A percentile compares a stretch with the other conserved stretches of the same genome.
Evolutionary conservation across 2,329 filamentous ascomycete genomes (phyloP).

Genomic region (Talaromyces sp.): DNA sequence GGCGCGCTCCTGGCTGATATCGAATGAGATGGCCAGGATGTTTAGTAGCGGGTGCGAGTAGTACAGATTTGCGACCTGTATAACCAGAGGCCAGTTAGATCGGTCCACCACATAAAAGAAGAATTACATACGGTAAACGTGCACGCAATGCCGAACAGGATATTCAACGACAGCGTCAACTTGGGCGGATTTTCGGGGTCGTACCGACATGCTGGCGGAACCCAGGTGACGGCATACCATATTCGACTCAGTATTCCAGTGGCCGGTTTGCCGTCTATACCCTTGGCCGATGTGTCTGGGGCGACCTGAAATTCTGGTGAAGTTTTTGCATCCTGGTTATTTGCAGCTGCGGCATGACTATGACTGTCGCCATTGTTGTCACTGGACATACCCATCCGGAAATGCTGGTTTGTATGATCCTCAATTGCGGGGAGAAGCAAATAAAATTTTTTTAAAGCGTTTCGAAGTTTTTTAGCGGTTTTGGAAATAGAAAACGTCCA

Average conservation of each 20-base stretch:
- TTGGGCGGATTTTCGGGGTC: conserved; percentile 60
- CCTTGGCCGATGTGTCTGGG: background rate
- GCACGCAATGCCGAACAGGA: conserved; percentile 58
- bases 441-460: background rate
- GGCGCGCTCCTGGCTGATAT: conserved; percentile 64
- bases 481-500: background rate
- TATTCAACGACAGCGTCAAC: conserved; percentile 64
- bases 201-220: conserved; percentile 63
- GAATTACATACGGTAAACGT: conserved; percentile 20
- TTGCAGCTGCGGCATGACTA: background rate
- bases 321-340: background rate
- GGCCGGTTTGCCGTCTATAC: background rate
- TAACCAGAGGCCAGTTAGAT: background rate
- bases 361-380: background rate
- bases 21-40: conserved; percentile 65
- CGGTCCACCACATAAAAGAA: background rate
- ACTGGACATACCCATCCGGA: background rate
- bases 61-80: conserved; percentile 70
- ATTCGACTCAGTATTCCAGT: conserved; percentile 1
- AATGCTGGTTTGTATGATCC: background rate
- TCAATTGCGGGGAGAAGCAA: background rate
- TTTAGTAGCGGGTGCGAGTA: conserved; percentile 78
- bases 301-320: background rate
- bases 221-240: conserved; percentile 47
- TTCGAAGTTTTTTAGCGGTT: background rate